Evolutionary conservation across 176 grass and related monocot species (phyloP).

Genomic region (Metroxylon sagu): DNA sequence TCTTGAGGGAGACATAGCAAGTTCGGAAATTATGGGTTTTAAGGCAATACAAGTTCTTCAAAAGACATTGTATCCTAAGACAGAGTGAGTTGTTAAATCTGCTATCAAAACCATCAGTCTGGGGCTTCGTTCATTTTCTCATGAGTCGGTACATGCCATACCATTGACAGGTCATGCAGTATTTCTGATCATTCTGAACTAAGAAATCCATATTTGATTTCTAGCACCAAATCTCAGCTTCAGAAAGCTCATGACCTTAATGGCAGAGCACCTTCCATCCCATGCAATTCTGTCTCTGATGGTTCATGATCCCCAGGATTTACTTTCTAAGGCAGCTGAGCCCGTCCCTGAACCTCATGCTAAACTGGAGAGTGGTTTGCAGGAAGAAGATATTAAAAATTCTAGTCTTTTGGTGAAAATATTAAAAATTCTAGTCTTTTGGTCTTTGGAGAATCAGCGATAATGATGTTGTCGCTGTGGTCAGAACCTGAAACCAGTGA

Average conservation of each 20-base stretch:
- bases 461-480: conserved; percentile 20
- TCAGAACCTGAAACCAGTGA: conserved; percentile 36
- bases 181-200: conserved; percentile 24
- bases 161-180: conserved; percentile 18
- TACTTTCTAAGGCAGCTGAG: conserved; percentile 16
- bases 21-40: conserved; percentile 64
- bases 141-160: conserved; percentile 7
- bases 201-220: conserved; percentile 16
- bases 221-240: conserved; percentile 15
- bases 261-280: conserved; percentile 39
- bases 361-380: conserved; percentile 24
- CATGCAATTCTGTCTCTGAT: conserved; percentile 59
- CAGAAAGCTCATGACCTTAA: conserved; percentile 31
- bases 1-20: conserved; percentile 64
- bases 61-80: conserved; percentile 46
- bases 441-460: neutral
- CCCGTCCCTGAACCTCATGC: conserved; percentile 8
- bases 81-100: conserved; percentile 25
- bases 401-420: neutral
- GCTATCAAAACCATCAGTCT: too few species aligned
- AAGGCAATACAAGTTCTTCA: conserved; percentile 52
- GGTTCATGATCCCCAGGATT: conserved; percentile 66
- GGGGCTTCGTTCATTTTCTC: conserved; percentile 1
- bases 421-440: neutral
- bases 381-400: conserved; percentile 24